These are phyloP conservation scores for Eimeria praecox DNA, from an alignment of 169 alveolate genomes.

Conservation along the genomic window DNA sequence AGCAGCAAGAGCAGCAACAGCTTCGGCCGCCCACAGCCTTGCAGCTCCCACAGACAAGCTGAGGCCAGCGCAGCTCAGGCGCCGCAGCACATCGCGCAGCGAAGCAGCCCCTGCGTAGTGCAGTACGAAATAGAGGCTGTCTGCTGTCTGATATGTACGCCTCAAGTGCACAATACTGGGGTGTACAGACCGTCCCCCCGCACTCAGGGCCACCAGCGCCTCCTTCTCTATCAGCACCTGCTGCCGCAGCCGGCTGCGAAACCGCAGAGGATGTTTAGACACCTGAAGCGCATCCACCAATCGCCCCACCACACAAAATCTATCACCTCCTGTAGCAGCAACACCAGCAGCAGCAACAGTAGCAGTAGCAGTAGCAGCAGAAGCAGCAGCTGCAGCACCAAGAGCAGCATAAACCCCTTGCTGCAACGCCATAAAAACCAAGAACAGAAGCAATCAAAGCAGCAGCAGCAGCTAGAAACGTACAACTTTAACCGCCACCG, in stretches of 20 bases:
- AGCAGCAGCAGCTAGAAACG: background rate
- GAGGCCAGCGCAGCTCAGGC: conserved; percentile 53
- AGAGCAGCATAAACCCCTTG: background rate
- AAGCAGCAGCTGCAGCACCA: background rate
- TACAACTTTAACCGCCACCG: conserved; percentile 72
- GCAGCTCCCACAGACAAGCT: conserved; percentile 42
- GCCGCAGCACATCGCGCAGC: conserved; percentile 59
- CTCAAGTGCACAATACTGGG: conserved; percentile 44
- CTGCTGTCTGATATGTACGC: conserved; percentile 53
- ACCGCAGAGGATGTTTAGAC: background rate
- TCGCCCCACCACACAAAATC: background rate
- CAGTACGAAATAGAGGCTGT: conserved; percentile 35
- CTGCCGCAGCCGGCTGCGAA: conserved; percentile 54
- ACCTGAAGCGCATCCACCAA: conserved; percentile 1
- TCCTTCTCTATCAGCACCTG: conserved; percentile 67
- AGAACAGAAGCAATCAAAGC: background rate
- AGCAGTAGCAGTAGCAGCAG: background rate
- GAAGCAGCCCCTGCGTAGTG: background rate
- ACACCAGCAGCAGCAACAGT: background rate
- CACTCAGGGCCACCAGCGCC: conserved; percentile 27
- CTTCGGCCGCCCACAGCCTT: conserved; percentile 72
- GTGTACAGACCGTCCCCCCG: background rate
- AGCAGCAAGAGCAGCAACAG: conserved; percentile 71
- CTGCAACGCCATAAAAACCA: background rate
- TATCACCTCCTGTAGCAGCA: background rate